Evolutionary conservation across 768 basidiomycete species (phyloP).

Genomic region (Leccinum imitatum): DNA sequence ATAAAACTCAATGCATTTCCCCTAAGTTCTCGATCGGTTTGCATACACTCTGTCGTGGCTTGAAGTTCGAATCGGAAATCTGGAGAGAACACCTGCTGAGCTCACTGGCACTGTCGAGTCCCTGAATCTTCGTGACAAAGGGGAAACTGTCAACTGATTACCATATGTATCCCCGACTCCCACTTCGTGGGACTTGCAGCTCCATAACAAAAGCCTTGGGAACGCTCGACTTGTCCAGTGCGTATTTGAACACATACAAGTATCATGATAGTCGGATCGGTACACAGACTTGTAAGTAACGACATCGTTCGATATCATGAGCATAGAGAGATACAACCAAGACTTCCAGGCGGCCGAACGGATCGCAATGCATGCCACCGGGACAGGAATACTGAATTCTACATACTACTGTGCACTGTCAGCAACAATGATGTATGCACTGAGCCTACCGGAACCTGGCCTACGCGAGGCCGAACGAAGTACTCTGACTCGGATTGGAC

Average conservation of each 20-base stretch:
- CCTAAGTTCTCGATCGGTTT: not conserved
- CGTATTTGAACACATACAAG: not conserved
- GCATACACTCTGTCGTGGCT: not conserved
- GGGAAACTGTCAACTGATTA: no score
- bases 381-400: not conserved
- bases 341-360: not conserved
- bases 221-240: not conserved
- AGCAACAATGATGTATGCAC: not conserved
- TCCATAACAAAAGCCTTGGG: no score
- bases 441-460: not conserved
- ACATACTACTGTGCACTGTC: no score
- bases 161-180: no score
- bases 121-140: no score
- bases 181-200: no score
- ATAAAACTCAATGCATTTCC: not conserved
- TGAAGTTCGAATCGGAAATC: not conserved
- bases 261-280: no score
- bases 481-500: no score
- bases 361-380: not conserved
- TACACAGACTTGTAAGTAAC: no score
- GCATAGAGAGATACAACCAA: not conserved
- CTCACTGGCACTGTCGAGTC: no score
- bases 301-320: not conserved
- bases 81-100: no score
- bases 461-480: no score